phyloP scores from a whole-genome alignment of 495 filamentous ascomycete species.

The Penicillium pancosmium region DNA sequence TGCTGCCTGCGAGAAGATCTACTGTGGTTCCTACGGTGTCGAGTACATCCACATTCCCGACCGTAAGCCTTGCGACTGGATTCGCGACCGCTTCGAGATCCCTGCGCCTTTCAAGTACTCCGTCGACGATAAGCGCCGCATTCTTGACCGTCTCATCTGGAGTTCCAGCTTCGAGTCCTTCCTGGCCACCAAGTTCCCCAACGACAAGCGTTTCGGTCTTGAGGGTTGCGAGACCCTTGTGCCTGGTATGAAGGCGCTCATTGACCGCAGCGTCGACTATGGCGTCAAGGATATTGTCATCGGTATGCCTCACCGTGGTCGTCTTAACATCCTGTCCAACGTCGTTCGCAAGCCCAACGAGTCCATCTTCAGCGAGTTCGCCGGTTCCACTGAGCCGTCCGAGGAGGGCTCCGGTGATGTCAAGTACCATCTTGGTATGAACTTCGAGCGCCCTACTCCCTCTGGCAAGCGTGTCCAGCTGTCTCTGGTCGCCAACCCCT shows the following conservation, averaged over 20 bases:
- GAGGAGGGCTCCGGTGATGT: conserved; percentile 98
- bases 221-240: conserved; percentile 96
- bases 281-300: conserved; percentile 99
- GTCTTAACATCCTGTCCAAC: conserved; percentile 97
- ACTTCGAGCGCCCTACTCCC: conserved; percentile 97
- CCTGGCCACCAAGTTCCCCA: conserved; percentile 95
- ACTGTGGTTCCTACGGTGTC: conserved; percentile 94
- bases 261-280: conserved; percentile 96
- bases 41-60: conserved; percentile 99
- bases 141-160: conserved; percentile 97
- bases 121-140: conserved; percentile 94
- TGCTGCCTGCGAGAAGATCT: conserved; percentile 87
- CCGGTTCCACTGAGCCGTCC: conserved; percentile 80
- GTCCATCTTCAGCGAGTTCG: conserved; percentile 98
- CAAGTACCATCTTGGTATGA: conserved; percentile 99
- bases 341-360: conserved; percentile 98
- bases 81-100: conserved; percentile 90
- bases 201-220: conserved; percentile 98
- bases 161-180: conserved; percentile 94
- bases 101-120: conserved; percentile 94
- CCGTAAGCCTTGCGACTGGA: conserved; percentile 96
- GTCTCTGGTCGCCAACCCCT: conserved; percentile 96
- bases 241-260: conserved; percentile 98
- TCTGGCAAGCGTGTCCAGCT: conserved; percentile 98
- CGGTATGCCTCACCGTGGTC: conserved; percentile 98